A percentile compares a stretch with the other conserved stretches of the same genome.
Conservation (phyloP, 192 early-diverging fungal species). For the Gonapodya prolifera region DNA sequence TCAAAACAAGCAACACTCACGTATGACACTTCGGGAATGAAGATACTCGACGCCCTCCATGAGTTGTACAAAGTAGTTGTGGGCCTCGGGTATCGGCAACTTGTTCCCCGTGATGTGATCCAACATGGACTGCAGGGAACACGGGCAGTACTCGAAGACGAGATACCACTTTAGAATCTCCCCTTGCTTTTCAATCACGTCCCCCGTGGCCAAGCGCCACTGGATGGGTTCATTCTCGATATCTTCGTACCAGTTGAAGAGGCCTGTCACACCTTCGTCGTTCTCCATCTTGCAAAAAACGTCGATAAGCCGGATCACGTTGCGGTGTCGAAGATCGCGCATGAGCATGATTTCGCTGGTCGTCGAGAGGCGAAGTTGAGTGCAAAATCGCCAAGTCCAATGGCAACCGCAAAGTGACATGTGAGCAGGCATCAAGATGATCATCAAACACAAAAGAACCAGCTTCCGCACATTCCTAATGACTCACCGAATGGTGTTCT, state of each 20-base stretch:
- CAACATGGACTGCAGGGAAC: slow-evolving; percentile 34
- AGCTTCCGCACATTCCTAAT: no score
- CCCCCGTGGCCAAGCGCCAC: slow-evolving; percentile 13
- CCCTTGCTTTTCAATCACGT: background rate
- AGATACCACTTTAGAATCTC: slow-evolving; percentile 39
- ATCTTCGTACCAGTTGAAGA: slow-evolving; percentile 40
- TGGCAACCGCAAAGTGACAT: background rate
- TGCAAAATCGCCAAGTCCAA: background rate
- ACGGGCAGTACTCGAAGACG: slow-evolving; percentile 44
- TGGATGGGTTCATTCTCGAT: slow-evolving; percentile 44
- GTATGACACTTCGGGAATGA: slow-evolving; percentile 32
- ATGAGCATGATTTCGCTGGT: slow-evolving; percentile 37
- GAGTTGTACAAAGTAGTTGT: slow-evolving; percentile 39
- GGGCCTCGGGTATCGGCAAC: slow-evolving; percentile 21
- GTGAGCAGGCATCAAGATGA: background rate
- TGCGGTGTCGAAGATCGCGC: slow-evolving; percentile 29
- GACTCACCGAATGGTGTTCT: slow-evolving; percentile 20
- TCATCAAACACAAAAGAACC: no score
- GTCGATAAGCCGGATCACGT: slow-evolving; percentile 36
- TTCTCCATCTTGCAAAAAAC: slow-evolving; percentile 49
- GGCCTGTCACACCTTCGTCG: slow-evolving; percentile 27
- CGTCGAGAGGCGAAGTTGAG: slow-evolving; percentile 6
- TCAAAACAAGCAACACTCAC: slow-evolving; percentile 15
- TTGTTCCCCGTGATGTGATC: slow-evolving; percentile 24
- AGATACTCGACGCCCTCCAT: slow-evolving; percentile 40